Base-by-base conservation (phyloP, 192 early-diverging fungal genomes). In the Gonapodya prolifera region DNA sequence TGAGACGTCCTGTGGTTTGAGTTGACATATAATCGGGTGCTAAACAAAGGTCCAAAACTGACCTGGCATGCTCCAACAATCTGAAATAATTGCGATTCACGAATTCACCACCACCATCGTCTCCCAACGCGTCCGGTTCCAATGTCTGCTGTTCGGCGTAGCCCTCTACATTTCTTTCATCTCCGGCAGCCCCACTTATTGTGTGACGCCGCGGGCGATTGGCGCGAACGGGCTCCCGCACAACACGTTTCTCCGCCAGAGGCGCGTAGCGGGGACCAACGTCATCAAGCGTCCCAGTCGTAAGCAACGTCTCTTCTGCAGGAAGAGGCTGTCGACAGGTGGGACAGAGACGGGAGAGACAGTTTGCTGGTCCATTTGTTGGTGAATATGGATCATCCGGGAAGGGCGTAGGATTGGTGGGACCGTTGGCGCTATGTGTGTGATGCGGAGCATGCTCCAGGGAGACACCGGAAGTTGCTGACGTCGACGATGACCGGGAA, bases 21-120 rank as follows among this genome's bases (percentile, higher is more conserved):
- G 1, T 77, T 32, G 35, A n/a, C 2, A 73, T 18, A 35, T n/a
- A 74, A 0, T 35, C 69, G 61, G 75, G 35, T 61, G 23, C 76
- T 80, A 77, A 80, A 61, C 81, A 33, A 76, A 17, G 35, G 2
- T 33, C 13, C 34, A 29, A 73, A 73, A 35, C 75, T 2, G 30
- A 76, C 75, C 35, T 80, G 77, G 83, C 79, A 32, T 81, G 79
- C 33, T 81, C 84, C 35, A 90, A 77, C 75, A 90, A 79, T 35
- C 86, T 81, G 75, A 90, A 90, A 35, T 90, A 90, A 70, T 90
- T 86, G 81, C 83, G 83, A 81, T 88, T 77, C 79, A 90, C 80
- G 76, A 80, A 79, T 70, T 76, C 31, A 23, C 80, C 75, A 2
- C 35, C 23, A 71, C 70, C 34, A 69, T n/a, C 16, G 77, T 80